Percentiles rank a stretch among this genome's conserved stretches.
These are phyloP conservation scores for Coprinopsis cinerea DNA, from an alignment of 768 basidiomycete species.

Conservation along the genomic window DNA sequence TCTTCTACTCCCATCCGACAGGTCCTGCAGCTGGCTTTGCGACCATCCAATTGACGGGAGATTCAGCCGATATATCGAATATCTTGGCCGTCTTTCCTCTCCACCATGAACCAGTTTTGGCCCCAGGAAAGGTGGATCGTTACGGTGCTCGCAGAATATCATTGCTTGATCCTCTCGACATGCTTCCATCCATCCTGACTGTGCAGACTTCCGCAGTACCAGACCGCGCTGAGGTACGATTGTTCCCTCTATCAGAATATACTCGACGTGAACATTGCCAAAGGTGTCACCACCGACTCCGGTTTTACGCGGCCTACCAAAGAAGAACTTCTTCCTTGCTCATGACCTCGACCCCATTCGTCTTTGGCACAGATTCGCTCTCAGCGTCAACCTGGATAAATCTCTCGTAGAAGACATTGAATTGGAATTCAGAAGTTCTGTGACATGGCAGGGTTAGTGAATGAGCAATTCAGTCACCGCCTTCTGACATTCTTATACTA, in stretches of 20 bases:
- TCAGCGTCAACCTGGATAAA: constrained; percentile 28
- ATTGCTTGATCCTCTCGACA: constrained; percentile 51
- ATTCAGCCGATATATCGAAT: constrained; percentile 18
- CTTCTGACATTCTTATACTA: neutral
- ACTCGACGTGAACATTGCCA: neutral
- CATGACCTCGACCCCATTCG: constrained; percentile 25
- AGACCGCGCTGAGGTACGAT: neutral
- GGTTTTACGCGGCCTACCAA: constrained; percentile 6
- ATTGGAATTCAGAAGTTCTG: constrained; percentile 41
- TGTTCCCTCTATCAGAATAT: neutral
- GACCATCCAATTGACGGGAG: constrained; percentile 29
- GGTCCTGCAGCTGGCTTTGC: constrained; percentile 33
- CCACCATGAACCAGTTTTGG: constrained; percentile 41
- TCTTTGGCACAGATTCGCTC: constrained; percentile 40
- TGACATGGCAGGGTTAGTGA: constrained; percentile 47
- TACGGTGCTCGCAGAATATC: constrained; percentile 34
- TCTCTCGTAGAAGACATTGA: constrained; percentile 35
- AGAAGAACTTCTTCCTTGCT: constrained; percentile 9
- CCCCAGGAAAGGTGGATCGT: constrained; percentile 25
- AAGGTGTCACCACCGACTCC: neutral
- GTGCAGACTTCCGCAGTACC: neutral
- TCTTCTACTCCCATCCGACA: constrained; percentile 36
- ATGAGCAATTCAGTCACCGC: neutral
- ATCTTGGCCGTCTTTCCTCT: constrained; percentile 45
- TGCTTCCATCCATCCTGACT: constrained; percentile 40